Conservation (phyloP, 176 grass and related monocot genomes). For the Eremochloa ophiuroides region DNA sequence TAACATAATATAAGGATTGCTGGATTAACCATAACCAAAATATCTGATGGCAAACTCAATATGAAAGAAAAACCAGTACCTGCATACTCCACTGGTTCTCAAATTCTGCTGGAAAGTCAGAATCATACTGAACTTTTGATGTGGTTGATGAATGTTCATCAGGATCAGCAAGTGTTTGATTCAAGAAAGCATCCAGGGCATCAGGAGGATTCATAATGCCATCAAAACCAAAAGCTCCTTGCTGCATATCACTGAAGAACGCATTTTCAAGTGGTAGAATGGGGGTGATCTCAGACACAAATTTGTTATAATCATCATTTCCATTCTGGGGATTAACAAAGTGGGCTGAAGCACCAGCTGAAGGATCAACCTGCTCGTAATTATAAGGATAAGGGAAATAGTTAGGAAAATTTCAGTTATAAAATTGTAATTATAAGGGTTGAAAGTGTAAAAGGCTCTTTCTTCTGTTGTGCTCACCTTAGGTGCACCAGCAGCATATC, state of each 20-base stretch:
- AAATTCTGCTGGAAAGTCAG: conserved; percentile 15
- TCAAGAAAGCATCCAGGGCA: conserved; percentile 40
- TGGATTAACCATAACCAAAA: neutral
- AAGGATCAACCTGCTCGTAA: conserved; percentile 41
- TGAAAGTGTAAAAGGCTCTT: neutral
- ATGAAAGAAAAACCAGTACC: conserved; percentile 25
- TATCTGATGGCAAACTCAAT: neutral
- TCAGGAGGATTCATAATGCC: conserved; percentile 20
- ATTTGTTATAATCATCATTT: neutral
- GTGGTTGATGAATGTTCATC: conserved; percentile 46
- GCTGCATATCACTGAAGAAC: neutral
- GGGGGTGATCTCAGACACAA: neutral
- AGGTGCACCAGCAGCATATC: conserved; percentile 6
- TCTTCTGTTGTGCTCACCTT: conserved; percentile 36
- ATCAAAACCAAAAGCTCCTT: conserved; percentile 2
- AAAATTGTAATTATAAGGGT: neutral
- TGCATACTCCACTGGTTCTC: conserved; percentile 7
- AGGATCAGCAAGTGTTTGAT: conserved; percentile 30
- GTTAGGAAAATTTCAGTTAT: neutral
- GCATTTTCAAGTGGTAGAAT: conserved; percentile 4
- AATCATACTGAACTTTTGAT: conserved; percentile 47
- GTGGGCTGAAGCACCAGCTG: neutral
- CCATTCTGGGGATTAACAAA: conserved; percentile 5
- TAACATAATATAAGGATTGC: neutral
- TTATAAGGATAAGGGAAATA: neutral